phyloP scores from a whole-genome alignment of 805 yeast genomes.

The Cyberlindnera mississippiensis region DNA sequence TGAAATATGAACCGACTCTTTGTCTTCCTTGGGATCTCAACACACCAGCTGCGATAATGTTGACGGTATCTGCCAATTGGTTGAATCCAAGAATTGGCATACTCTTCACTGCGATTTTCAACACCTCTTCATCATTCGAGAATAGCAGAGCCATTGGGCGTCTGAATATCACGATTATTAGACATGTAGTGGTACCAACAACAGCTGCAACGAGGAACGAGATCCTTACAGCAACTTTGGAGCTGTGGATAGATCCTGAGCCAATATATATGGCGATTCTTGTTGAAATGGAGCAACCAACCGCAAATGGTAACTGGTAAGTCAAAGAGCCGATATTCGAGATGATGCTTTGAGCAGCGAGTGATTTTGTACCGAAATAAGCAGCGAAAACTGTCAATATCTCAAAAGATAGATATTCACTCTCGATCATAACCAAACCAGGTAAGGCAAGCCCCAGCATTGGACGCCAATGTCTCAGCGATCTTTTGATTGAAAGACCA shows the following conservation, averaged over 20 bases:
- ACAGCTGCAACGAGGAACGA: conserved; percentile 43
- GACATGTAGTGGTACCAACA: conserved; percentile 49
- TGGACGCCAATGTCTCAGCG: conserved; percentile 54
- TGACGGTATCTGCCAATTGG: conserved; percentile 66
- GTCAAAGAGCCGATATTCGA: conserved; percentile 54
- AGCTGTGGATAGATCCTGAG: conserved; percentile 42
- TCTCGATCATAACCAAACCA: conserved; percentile 70
- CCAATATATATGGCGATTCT: conserved; percentile 73
- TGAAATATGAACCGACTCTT: conserved; percentile 64
- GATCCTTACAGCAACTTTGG: conserved; percentile 40
- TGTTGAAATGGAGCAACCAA: conserved; percentile 67
- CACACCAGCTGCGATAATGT: conserved; percentile 68
- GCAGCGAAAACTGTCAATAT: conserved; percentile 61
- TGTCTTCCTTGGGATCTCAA: conserved; percentile 77
- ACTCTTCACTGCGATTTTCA: conserved; percentile 44
- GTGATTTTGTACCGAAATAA: conserved; percentile 43
- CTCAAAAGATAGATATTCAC: conserved; percentile 75
- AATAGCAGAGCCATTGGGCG: conserved; percentile 52
- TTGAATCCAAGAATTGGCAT: conserved; percentile 64
- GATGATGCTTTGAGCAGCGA: conserved; percentile 51
- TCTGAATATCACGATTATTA: conserved; percentile 43
- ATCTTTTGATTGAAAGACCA: conserved; percentile 44
- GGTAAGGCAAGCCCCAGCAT: conserved; percentile 61
- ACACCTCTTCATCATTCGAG: conserved; percentile 58
- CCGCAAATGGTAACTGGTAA: conserved; percentile 72